A percentile compares a stretch with the other conserved stretches of the same genome.
Evolutionary conservation across 1,284 basidiomycete species (phyloP).

Genomic region (Ganoderma leucocontextum): DNA sequence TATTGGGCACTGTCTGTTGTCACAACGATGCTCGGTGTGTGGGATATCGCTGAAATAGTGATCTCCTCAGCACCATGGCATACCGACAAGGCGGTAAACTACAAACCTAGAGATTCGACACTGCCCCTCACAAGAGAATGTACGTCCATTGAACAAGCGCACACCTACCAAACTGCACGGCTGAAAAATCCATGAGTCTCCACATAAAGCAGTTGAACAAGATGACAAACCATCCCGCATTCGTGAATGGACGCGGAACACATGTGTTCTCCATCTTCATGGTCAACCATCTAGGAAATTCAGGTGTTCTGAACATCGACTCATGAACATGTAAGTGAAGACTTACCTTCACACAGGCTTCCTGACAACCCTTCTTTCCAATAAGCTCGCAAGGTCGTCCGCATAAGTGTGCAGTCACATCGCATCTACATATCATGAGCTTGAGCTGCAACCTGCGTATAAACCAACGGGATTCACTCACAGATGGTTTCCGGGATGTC

Average conservation of each 20-base stretch:
- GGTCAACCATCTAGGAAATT: conserved; percentile 49
- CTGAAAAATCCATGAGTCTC: conserved; percentile 39
- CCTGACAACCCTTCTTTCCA: conserved; percentile 55
- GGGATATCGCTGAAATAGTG: conserved; percentile 48
- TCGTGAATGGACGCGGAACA: conserved; percentile 61
- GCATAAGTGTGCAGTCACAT: conserved; percentile 57
- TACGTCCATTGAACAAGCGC: conserved; percentile 40
- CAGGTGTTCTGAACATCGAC: background rate
- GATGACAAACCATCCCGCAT: conserved; percentile 56
- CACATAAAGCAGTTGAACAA: background rate
- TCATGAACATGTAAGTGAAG: background rate
- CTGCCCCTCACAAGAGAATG: conserved; percentile 50
- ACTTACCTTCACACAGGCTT: conserved; percentile 57
- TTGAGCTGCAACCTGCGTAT: background rate
- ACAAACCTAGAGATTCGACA: conserved; percentile 56
- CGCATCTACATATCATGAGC: conserved; percentile 49
- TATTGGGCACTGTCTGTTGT: conserved; percentile 59
- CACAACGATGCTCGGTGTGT: conserved; percentile 58
- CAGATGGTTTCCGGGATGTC: conserved; percentile 64
- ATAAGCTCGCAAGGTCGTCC: conserved; percentile 54
- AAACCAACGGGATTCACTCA: conserved; percentile 33
- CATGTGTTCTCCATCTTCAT: conserved; percentile 55
- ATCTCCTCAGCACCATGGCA: background rate
- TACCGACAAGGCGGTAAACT: no score
- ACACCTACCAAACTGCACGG: conserved; percentile 53